Base-by-base conservation (phyloP, 2,329 filamentous ascomycete species). In the Cadophora sp. region DNA sequence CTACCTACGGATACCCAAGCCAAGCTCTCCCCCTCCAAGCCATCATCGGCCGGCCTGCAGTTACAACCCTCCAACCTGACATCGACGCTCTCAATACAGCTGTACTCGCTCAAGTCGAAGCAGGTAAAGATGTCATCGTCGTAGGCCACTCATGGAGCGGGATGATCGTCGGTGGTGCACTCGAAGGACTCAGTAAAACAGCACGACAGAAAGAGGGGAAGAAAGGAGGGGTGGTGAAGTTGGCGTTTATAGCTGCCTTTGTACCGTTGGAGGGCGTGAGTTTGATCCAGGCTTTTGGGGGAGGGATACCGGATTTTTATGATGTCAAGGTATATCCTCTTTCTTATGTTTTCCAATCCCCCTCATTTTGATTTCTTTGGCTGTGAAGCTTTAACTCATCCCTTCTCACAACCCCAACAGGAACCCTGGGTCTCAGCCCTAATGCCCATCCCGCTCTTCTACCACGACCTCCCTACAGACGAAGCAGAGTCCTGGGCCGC, bases 111-210 rank as follows among this genome's bases (percentile, higher is more conserved):
- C 63, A 66, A 58, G 45, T 63, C 7, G 78, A 80, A 33, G 68
- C 39, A 1, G 76, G 76, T 1, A 76, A 78, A 18, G 76, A 81
- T 48, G 76, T 81, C 7, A 63, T 81, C 0, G 71, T 81, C 3
- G 59, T 79, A 11, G 70, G 75, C 7, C 80, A 82, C 60, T 79
- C 77, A 33, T 82, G 79, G 75, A 74, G 76, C 6, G 79, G 79
- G 5, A 73, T 79, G 0, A 68, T 79, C 1, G 73, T 71, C 1
- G 73, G 75, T 5, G 75, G 79, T 60, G 77, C 75, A 8, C 67
- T 79, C 0, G 74, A 75, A 11, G 80, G 79, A 0, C 69, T 80
- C 3, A 72, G 76, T 14, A 80, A 80, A 64, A 66, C 70, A 30
- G 74, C 79, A 50, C 71, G 80, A 18, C 71, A 75, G 27, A 30